These are phyloP conservation scores for Pelargonium australe DNA, from an alignment of 441 rosid species.

Conservation along the genomic window DNA sequence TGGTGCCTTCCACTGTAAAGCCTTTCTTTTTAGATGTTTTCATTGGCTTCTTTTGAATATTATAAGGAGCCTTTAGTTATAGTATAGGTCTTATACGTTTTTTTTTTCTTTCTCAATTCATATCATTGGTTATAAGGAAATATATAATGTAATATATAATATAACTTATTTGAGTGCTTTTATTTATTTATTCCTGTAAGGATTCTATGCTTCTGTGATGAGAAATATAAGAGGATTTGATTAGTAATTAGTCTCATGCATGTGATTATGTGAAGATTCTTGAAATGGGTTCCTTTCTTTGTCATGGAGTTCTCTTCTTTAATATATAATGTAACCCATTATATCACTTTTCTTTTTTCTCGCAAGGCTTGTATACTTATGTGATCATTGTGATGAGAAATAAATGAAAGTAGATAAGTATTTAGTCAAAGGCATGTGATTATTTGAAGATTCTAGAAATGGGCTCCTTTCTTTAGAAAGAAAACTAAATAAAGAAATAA, in stretches of 20 bases:
- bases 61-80: neutral
- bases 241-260: neutral
- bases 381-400: too few relatives aligned
- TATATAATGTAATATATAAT: too few relatives aligned
- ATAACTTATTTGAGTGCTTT: too few relatives aligned
- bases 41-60: neutral
- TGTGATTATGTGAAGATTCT: neutral
- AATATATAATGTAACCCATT: too few relatives aligned
- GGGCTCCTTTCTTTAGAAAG: too few relatives aligned
- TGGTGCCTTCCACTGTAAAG: too few relatives aligned
- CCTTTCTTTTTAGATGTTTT: neutral
- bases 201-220: neutral
- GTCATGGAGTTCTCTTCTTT: neutral
- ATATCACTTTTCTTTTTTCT: too few relatives aligned
- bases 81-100: neutral
- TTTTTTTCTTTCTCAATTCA: too few relatives aligned
- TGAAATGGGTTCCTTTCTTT: neutral
- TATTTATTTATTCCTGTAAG: too few relatives aligned
- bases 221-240: neutral
- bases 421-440: too few relatives aligned
- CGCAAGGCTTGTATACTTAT: too few relatives aligned
- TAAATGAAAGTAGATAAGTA: too few relatives aligned
- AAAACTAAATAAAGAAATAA: neutral
- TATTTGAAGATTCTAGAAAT: neutral
- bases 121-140: neutral